Percentiles rank a stretch among this genome's conserved stretches.
Evolutionary conservation across 352 stramenopile species (phyloP).

Genomic region (Phytophthora rubi): DNA sequence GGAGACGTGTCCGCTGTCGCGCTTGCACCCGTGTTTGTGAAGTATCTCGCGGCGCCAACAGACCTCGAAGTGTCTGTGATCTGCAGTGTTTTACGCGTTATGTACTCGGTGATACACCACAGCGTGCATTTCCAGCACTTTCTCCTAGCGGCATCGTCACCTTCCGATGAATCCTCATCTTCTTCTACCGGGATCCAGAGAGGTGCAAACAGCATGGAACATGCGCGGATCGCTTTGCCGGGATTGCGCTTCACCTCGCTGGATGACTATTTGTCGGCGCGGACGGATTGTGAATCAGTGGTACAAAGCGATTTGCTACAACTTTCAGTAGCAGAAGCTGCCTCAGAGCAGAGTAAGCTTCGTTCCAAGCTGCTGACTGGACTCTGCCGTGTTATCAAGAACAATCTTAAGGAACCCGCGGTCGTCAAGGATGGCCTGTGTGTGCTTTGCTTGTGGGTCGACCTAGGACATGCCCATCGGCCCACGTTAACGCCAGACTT

Average conservation of each 20-base stretch:
- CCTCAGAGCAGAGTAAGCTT: constrained; percentile 43
- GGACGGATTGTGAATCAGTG: constrained; percentile 22
- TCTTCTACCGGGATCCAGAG: constrained; percentile 9
- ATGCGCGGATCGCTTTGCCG: constrained; percentile 45
- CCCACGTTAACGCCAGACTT: constrained; percentile 42
- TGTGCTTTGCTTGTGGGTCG: constrained; percentile 56
- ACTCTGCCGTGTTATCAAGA: constrained; percentile 62
- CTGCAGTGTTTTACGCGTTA: constrained; percentile 55
- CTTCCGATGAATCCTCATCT: constrained; percentile 28
- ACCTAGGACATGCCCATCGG: constrained; percentile 37
- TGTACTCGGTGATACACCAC: constrained; percentile 61
- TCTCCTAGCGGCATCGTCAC: constrained; percentile 39
- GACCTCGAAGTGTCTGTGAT: constrained; percentile 49
- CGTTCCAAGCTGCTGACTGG: constrained; percentile 49
- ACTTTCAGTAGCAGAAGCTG: constrained; percentile 29
- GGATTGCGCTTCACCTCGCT: constrained; percentile 53
- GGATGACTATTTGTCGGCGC: constrained; percentile 53
- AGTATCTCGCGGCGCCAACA: constrained; percentile 49
- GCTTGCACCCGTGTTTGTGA: constrained; percentile 57
- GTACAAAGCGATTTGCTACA: constrained; percentile 29
- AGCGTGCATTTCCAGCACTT: constrained; percentile 59
- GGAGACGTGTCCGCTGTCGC: constrained; percentile 48
- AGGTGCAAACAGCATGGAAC: constrained; percentile 29
- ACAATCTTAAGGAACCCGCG: constrained; percentile 47
- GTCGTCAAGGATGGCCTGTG: constrained; percentile 52